A percentile compares a stretch with the other conserved stretches of the same genome.
Conservation (phyloP, 148 eudicot species). For the Salicornia ramosissima region DNA sequence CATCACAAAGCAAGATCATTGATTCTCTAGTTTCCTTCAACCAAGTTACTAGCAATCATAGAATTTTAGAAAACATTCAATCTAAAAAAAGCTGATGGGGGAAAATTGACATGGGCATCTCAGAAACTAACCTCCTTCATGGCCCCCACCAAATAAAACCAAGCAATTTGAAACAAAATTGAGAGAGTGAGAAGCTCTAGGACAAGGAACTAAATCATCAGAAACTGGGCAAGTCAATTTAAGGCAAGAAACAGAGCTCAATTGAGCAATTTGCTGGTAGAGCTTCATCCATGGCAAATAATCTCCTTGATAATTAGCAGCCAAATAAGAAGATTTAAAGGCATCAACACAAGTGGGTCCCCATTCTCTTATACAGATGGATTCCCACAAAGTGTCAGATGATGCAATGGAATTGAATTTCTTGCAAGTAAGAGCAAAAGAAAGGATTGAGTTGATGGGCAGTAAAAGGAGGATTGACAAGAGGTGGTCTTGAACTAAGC, state of each 20-base stretch:
- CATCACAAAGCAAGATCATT: conserved; percentile 7
- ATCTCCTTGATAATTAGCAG: conserved; percentile 4
- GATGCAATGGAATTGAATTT: conserved; percentile 44
- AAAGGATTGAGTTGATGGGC: conserved; percentile 65
- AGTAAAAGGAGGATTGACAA: conserved; percentile 63
- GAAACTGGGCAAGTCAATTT: conserved; percentile 37
- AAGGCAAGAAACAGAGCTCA: conserved; percentile 56
- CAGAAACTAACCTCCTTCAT: conserved; percentile 69
- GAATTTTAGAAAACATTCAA: no score
- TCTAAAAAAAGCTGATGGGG: not conserved
- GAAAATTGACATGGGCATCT: conserved; percentile 8
- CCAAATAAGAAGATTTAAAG: conserved; percentile 31
- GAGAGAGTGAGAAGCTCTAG: conserved; percentile 92
- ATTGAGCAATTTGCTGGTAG: conserved; percentile 48
- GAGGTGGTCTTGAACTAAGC: conserved; percentile 60
- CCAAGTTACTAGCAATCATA: no score
- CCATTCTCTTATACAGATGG: conserved; percentile 82
- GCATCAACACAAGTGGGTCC: conserved; percentile 51
- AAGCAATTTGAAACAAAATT: conserved; percentile 63
- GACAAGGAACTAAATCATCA: conserved; percentile 43
- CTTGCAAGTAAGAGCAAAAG: conserved; percentile 65
- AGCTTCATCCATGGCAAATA: conserved; percentile 58
- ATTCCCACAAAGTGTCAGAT: conserved; percentile 75
- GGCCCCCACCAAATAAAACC: conserved; percentile 92
- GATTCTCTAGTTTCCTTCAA: not conserved